Conservation (phyloP, 2,329 filamentous ascomycete species). For the Penicillium sp. region DNA sequence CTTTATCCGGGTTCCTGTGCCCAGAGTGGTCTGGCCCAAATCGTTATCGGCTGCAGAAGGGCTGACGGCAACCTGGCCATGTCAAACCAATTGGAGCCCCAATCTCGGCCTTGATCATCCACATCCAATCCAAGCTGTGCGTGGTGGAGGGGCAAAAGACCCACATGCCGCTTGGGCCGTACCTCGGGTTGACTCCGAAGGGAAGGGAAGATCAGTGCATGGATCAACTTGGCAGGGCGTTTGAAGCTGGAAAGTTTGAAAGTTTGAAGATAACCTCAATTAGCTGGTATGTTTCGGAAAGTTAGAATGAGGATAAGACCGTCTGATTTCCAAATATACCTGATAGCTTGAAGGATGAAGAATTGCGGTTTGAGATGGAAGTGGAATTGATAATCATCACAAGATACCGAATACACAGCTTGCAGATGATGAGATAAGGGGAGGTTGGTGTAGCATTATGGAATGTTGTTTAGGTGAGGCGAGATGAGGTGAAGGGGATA, state of each 20-base stretch:
- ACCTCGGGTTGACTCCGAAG: constrained; percentile 17
- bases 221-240: constrained; percentile 7
- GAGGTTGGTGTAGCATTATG: too few species aligned
- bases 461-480: too few species aligned
- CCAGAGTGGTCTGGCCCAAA: constrained; percentile 8
- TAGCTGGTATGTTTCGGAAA: background rate
- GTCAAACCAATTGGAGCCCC: constrained; percentile 6
- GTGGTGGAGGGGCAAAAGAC: constrained; percentile 12
- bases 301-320: background rate
- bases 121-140: constrained; percentile 11
- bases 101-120: constrained; percentile 14
- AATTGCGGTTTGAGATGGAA: background rate
- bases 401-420: background rate
- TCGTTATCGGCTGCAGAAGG: constrained; percentile 4
- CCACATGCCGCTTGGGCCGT: constrained; percentile 23
- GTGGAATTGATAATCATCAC: background rate
- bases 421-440: background rate
- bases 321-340: background rate
- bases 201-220: constrained; percentile 11
- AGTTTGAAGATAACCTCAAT: background rate
- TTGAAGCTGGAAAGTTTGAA: background rate
- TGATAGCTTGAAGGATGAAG: background rate
- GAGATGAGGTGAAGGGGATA: background rate
- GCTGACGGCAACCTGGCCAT: constrained; percentile 7
- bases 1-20: background rate